Evolutionary conservation across 176 grass and related monocot genomes (phyloP).

Genomic region (Olyra latifolia): DNA sequence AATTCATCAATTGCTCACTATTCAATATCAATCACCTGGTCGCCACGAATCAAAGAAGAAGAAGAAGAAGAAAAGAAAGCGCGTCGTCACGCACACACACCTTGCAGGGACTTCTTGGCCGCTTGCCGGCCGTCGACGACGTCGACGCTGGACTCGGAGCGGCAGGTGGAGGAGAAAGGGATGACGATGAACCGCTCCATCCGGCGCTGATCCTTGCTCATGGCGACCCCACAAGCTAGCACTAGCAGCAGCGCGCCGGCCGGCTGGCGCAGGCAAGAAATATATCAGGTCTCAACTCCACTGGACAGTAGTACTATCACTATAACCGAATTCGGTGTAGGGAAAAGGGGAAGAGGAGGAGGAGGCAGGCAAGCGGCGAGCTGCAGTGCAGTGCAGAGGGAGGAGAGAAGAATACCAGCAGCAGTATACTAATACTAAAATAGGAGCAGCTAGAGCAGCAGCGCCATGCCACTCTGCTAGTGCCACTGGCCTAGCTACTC

Average conservation of each 20-base stretch:
- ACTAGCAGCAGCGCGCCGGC: too few species aligned
- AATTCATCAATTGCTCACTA: neutral
- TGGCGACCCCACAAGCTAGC: neutral
- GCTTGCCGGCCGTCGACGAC: conserved; percentile 45
- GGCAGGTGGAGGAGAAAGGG: conserved; percentile 78
- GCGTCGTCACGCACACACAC: neutral
- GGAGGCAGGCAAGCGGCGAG: neutral
- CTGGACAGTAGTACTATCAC: neutral
- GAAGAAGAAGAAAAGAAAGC: neutral
- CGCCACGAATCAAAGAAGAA: neutral
- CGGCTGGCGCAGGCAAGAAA: too few species aligned
- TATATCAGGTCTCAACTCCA: too few species aligned
- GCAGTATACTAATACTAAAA: conserved; percentile 4
- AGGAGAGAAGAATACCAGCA: neutral
- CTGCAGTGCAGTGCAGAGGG: neutral
- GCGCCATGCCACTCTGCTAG: neutral
- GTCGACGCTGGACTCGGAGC: conserved; percentile 67
- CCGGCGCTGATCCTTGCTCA: conserved; percentile 51
- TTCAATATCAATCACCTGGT: neutral
- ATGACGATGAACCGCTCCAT: conserved; percentile 71
- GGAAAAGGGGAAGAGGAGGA: neutral
- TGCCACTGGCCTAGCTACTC: neutral
- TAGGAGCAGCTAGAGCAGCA: neutral
- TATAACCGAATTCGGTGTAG: neutral
- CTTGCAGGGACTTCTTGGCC: conserved; percentile 36